A percentile compares a stretch with the other conserved stretches of the same genome.
These are phyloP conservation scores for Abortiporus biennis DNA, from an alignment of 1,284 basidiomycete genomes.

Conservation along the genomic window DNA sequence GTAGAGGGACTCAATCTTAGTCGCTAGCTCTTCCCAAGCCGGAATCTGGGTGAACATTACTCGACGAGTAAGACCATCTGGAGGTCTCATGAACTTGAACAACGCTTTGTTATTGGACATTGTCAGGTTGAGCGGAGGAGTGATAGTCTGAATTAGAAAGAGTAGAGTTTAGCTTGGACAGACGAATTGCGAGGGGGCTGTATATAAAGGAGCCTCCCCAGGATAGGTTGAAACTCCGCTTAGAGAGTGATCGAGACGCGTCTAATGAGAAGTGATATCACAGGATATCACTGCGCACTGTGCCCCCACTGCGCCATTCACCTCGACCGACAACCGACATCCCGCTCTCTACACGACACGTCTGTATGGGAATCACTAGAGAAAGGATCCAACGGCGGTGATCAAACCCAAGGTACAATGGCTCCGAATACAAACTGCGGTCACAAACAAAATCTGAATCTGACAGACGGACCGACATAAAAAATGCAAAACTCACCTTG, in stretches of 20 bases:
- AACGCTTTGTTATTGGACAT: conserved; percentile 10
- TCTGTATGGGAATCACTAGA: no score
- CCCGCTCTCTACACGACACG: no score
- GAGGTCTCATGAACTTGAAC: conserved; percentile 25
- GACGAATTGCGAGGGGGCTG: not conserved
- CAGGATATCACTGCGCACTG: no score
- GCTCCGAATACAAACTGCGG: no score
- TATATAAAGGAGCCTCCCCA: conserved; percentile 1
- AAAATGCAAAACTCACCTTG: no score
- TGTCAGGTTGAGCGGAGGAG: conserved; percentile 16
- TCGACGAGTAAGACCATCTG: conserved; percentile 43
- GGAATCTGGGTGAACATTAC: conserved; percentile 44
- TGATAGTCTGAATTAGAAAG: conserved; percentile 14
- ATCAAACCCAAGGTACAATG: no score
- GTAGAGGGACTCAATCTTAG: conserved; percentile 50
- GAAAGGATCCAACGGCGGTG: no score
- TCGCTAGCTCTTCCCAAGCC: conserved; percentile 49
- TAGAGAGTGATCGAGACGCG: not conserved
- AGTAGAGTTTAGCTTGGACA: not conserved
- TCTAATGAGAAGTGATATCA: not conserved
- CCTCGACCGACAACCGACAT: no score
- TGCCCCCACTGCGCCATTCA: no score
- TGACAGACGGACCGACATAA: no score
- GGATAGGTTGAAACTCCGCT: not conserved
- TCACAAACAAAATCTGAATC: no score